Conservation (phyloP, 108 stramenopile genomes). For the Cyclostephanos invisitatus region DNA sequence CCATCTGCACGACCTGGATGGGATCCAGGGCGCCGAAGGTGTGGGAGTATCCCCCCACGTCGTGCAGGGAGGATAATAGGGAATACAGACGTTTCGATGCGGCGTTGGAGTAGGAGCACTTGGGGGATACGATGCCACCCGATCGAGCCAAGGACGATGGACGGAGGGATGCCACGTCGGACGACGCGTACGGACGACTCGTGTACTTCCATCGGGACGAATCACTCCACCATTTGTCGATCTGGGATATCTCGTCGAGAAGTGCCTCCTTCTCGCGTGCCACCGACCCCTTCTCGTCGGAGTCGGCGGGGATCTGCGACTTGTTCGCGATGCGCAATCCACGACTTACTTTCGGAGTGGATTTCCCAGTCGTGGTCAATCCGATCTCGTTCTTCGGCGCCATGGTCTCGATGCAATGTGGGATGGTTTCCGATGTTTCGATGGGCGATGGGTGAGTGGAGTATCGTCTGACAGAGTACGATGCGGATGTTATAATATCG, state of each 20-base stretch:
- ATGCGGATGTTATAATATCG: too few species aligned
- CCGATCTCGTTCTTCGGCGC: too few species aligned
- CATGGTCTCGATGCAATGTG: too few species aligned
- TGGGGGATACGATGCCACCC: conserved; percentile 46
- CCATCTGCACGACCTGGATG: conserved; percentile 95
- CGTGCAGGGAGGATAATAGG: conserved; percentile 65
- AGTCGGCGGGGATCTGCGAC: not conserved
- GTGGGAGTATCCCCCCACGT: conserved; percentile 82
- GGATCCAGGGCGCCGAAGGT: conserved; percentile 97
- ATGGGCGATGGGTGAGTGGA: too few species aligned
- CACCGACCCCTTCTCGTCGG: conserved; percentile 38
- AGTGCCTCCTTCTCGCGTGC: conserved; percentile 16
- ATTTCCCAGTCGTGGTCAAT: not conserved
- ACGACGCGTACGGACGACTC: conserved; percentile 69
- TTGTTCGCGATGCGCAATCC: conserved; percentile 36
- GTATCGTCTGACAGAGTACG: too few species aligned
- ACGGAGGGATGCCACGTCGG: conserved; percentile 85
- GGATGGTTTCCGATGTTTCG: too few species aligned
- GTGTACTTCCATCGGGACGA: conserved; percentile 64
- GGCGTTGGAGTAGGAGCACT: conserved; percentile 58
- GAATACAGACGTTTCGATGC: conserved; percentile 71
- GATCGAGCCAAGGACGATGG: conserved; percentile 61
- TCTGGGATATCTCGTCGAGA: conserved; percentile 59
- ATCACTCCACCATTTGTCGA: conserved; percentile 79
- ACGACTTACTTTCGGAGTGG: conserved; percentile 33